Percentiles rank a stretch among this genome's conserved stretches.
These are phyloP conservation scores for Sistotremastrum niveocremeum DNA, from an alignment of 768 basidiomycete species.

Conservation along the genomic window DNA sequence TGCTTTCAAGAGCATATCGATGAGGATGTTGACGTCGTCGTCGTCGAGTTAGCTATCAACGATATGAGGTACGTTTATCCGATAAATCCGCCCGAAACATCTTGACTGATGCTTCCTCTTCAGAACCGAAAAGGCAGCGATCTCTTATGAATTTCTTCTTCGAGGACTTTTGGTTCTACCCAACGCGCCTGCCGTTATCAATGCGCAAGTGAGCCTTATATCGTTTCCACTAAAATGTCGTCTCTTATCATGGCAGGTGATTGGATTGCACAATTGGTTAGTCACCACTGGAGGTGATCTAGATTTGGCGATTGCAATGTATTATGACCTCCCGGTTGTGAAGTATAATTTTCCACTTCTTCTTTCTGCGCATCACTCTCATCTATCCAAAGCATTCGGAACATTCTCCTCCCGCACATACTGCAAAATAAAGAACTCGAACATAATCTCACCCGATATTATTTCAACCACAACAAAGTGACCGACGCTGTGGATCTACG, in stretches of 20 bases:
- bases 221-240: not conserved
- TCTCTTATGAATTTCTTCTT: constrained; percentile 21
- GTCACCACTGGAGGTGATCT: constrained; percentile 1
- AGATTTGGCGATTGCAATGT: not conserved
- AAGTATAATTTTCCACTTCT: too few relatives aligned
- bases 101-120: not conserved
- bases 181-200: constrained; percentile 17
- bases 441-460: too few relatives aligned
- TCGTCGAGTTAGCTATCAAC: constrained; percentile 6
- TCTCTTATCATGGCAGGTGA: not conserved
- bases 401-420: constrained; percentile 12
- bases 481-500: not conserved
- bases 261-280: not conserved
- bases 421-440: not conserved
- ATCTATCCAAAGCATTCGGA: constrained; percentile 8
- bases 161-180: constrained; percentile 16
- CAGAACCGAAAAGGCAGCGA: constrained; percentile 5
- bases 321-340: too few relatives aligned
- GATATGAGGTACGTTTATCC: constrained; percentile 3
- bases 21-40: constrained; percentile 6
- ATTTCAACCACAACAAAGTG: too few relatives aligned
- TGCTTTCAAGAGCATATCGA: constrained; percentile 6
- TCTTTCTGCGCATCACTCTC: constrained; percentile 4
- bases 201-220: constrained; percentile 6
- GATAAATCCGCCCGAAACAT: too few relatives aligned